phyloP scores from a whole-genome alignment of 352 stramenopile genomes.

The Phytophthora crassamura region DNA sequence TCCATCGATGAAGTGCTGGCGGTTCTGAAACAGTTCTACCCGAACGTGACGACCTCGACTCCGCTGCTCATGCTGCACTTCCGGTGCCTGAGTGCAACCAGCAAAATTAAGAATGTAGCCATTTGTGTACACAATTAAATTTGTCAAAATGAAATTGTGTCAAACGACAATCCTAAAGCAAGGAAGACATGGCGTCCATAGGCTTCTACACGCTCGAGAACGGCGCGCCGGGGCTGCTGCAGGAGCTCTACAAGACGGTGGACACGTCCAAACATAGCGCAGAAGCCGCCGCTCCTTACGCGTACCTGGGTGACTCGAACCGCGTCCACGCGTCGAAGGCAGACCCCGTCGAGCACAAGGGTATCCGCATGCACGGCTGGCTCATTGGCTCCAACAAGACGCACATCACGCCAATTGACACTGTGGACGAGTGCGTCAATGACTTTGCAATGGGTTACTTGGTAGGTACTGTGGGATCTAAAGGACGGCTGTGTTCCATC shows the following conservation, averaged over 20 bases:
- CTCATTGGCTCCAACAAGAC: conserved; percentile 83
- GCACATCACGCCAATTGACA: conserved; percentile 82
- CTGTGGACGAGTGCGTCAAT: conserved; percentile 60
- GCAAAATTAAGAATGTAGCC: conserved; percentile 6
- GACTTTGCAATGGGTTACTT: neutral
- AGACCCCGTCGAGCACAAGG: conserved; percentile 73
- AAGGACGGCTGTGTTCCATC: conserved; percentile 8
- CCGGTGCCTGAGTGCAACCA: conserved; percentile 33
- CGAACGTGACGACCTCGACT: conserved; percentile 47
- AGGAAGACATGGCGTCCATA: conserved; percentile 31
- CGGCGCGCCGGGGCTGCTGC: conserved; percentile 58
- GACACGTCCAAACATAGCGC: neutral
- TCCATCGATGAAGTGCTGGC: conserved; percentile 47
- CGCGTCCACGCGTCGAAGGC: conserved; percentile 45
- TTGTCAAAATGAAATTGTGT: neutral
- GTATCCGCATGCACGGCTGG: conserved; percentile 68
- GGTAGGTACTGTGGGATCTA: neutral
- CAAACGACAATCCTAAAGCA: neutral
- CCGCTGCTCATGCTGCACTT: conserved; percentile 63
- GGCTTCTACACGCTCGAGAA: conserved; percentile 66
- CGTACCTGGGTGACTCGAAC: conserved; percentile 62
- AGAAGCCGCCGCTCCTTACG: neutral
- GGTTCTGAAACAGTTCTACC: conserved; percentile 67
- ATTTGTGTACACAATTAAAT: conserved; percentile 5
- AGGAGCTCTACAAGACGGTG: conserved; percentile 45